phyloP scores from a whole-genome alignment of 305 asterid genomes.

The Fraxinus velutina region DNA sequence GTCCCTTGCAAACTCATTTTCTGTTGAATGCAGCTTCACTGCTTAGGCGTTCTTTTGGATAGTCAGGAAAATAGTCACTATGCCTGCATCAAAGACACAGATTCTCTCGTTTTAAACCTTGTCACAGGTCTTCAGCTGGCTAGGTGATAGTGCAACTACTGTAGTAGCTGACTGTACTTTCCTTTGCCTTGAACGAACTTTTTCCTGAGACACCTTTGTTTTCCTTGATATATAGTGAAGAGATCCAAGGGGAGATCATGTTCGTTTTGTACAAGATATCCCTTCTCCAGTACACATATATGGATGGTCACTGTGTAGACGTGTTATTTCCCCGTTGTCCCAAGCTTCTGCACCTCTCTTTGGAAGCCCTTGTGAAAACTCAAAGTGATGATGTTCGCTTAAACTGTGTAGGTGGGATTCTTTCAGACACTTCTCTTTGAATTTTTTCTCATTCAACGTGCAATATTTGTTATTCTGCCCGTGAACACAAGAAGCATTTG shows the following conservation, averaged over 20 bases:
- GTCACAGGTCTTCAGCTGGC: conserved; percentile 83
- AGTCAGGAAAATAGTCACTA: conserved; percentile 48
- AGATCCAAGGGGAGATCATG: conserved; percentile 87
- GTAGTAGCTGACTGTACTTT: conserved; percentile 12
- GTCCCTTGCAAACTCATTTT: conserved; percentile 15
- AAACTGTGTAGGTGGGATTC: conserved; percentile 69
- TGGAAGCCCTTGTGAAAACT: conserved; percentile 76
- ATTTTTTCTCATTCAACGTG: conserved; percentile 3
- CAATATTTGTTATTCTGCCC: conserved; percentile 1
- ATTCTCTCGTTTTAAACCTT: conserved; percentile 69
- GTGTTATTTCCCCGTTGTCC: conserved; percentile 47
- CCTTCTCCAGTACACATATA: conserved; percentile 46
- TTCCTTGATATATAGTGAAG: conserved; percentile 56
- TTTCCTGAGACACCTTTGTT: conserved; percentile 21
- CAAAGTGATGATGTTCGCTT: conserved; percentile 84
- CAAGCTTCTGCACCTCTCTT: conserved; percentile 60
- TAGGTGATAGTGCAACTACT: conserved; percentile 48
- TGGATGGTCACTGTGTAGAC: conserved; percentile 44
- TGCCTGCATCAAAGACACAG: conserved; percentile 50
- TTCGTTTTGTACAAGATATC: conserved; percentile 68
- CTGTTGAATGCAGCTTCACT: conserved; percentile 65
- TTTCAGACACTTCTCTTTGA: neutral
- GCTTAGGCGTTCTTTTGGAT: conserved; percentile 84
- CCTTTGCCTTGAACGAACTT: conserved; percentile 12
- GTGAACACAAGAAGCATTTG: neutral